A percentile compares a stretch with the other conserved stretches of the same genome.
phyloP scores from a whole-genome alignment of 2,329 filamentous ascomycete genomes.

The Fusarium temperatum region DNA sequence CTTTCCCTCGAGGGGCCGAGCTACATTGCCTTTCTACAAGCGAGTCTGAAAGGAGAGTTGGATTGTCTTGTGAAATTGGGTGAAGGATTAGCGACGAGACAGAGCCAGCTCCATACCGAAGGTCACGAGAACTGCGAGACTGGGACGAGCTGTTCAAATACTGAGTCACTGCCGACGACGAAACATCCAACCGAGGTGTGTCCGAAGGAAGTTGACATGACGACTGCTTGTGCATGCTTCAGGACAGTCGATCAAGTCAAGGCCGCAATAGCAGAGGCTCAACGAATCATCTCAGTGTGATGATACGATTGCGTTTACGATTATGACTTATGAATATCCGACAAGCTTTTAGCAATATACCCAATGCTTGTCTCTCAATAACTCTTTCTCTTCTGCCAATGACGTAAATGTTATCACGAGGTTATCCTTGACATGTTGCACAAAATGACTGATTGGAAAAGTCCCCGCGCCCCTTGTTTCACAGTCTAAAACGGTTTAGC shows the following conservation, averaged over 20 bases:
- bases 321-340: neutral
- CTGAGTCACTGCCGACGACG: neutral
- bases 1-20: neutral
- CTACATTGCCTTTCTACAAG: neutral
- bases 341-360: neutral
- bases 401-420: neutral
- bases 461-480: neutral
- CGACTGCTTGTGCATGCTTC: conserved; percentile 19
- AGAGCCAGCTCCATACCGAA: conserved; percentile 20
- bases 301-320: neutral
- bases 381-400: neutral
- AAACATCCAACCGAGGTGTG: conserved; percentile 24
- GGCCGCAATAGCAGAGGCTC: conserved; percentile 9
- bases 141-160: conserved; percentile 21
- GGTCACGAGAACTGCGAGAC: conserved; percentile 27
- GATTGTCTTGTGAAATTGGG: neutral
- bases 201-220: conserved; percentile 26
- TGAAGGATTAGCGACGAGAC: conserved; percentile 2
- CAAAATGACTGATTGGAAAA: neutral
- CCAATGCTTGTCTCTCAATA: neutral
- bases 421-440: neutral
- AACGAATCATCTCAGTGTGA: neutral
- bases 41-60: neutral
- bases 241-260: conserved; percentile 18
- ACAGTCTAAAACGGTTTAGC: neutral